A percentile compares a stretch with the other conserved stretches of the same genome.
Evolutionary conservation across 495 filamentous ascomycete genomes (phyloP).

Genomic region (Thozetella sp.): DNA sequence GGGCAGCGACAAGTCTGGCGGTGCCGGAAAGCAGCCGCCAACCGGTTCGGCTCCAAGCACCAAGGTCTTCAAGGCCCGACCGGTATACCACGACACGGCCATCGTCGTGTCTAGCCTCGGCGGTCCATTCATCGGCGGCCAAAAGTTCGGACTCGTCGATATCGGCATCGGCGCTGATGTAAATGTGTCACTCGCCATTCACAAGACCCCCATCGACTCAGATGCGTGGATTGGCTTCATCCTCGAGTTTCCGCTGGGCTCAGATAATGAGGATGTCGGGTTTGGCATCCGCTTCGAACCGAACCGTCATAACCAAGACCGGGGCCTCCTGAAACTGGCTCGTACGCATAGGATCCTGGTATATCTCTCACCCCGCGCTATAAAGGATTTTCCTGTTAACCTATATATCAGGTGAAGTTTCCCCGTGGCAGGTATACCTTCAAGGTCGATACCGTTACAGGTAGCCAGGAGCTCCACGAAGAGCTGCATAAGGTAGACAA

Average conservation of each 20-base stretch:
- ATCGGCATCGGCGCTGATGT: background rate
- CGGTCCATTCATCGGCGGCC: background rate
- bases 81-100: background rate
- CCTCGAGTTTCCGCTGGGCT: background rate
- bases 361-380: too few species aligned
- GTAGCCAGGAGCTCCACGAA: background rate
- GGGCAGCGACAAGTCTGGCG: background rate
- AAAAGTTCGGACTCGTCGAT: background rate
- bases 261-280: background rate
- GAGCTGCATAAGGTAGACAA: background rate
- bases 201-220: background rate
- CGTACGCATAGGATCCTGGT: background rate
- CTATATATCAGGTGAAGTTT: background rate
- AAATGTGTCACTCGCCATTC: background rate
- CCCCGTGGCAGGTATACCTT: background rate
- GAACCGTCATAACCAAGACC: background rate
- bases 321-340: background rate
- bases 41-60: background rate
- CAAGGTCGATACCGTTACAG: background rate
- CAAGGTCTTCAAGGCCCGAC: background rate
- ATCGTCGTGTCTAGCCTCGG: background rate
- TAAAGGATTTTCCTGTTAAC: background rate
- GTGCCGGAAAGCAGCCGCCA: background rate
- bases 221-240: background rate
- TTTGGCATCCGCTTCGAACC: background rate